Base-by-base conservation (phyloP, 768 basidiomycete genomes). In the Naganishia antarctica region DNA sequence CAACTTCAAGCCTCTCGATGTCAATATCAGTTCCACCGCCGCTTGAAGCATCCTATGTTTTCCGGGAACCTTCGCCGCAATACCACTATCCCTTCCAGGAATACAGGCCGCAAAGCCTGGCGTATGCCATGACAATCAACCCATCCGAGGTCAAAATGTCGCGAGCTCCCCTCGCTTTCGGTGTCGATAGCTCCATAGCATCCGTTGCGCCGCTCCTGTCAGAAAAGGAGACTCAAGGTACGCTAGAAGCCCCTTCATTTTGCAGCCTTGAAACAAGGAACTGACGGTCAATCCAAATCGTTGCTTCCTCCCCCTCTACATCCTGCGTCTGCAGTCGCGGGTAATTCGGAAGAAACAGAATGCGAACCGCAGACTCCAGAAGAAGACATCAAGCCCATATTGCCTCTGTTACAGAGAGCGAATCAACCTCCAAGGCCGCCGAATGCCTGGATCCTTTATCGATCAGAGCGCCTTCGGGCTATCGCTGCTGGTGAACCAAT, bases 361-460 rank as follows among this genome's bases (percentile, higher is more conserved):
- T 1, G 1, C 16, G 6, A 31, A 11, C 11, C 28, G 1, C 18
- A 29, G n/a, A 9, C 16, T 8, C 15, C 18, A 29, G 53, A 57
- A 2, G 53, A 37, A 37, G 21, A 37, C 7, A 11, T 12, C 53
- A 41, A 57, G 34, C 32, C 53, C 37, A 34, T 25, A n/a, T 37
- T 40, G 34, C 37, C 34, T 15, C 26, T 41, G 29, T 18, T 41
- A 18, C 43, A n/a, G 18, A 28, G 60, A 15, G 21, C 29, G n/a
- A 31, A 34, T 31, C 49, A 63, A 37, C 49, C 50, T 21, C 29
- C 51, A 25, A 82, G 89, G 0, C 89, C 89, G 3, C 84, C 85
- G 11, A 91, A 90, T 72, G 85, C 89, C 0, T 91, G 88, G 87
- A 90, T 91, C 64, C 68, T 90, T 16, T 91, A 87, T 76, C 84